These are phyloP conservation scores for Fraxinus ornus DNA, from an alignment of 305 asterid species.

Conservation along the genomic window DNA sequence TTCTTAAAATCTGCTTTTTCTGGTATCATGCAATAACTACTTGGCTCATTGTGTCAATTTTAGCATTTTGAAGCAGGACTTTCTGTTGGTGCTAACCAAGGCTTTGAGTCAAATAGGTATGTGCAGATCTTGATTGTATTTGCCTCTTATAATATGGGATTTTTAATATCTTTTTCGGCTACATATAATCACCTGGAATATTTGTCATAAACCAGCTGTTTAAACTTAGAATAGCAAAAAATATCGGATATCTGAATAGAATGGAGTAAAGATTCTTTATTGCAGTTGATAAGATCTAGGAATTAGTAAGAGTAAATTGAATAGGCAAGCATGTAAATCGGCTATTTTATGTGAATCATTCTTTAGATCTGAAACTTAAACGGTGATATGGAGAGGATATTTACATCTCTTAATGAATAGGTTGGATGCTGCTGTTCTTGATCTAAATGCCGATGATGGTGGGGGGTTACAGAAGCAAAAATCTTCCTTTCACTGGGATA, in stretches of 20 bases:
- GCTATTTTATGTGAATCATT: not conserved
- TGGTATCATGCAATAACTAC: slow-evolving; percentile 15
- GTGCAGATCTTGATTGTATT: slow-evolving; percentile 37
- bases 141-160: slow-evolving; percentile 13
- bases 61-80: slow-evolving; percentile 99
- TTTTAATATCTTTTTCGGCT: not conserved
- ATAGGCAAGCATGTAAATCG: not conserved
- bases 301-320: not conserved
- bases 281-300: not conserved
- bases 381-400: not conserved
- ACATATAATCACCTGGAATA: slow-evolving; percentile 10
- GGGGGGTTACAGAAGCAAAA: slow-evolving; percentile 72
- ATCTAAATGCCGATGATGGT: slow-evolving; percentile 78
- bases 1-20: not conserved
- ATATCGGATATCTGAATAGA: not conserved
- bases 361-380: not conserved
- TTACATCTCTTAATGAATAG: slow-evolving; percentile 38
- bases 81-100: slow-evolving; percentile 60
- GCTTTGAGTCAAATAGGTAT: slow-evolving; percentile 81
- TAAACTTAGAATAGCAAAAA: not conserved
- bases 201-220: not conserved
- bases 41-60: slow-evolving; percentile 25
- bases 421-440: slow-evolving; percentile 88
- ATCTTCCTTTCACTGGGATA: slow-evolving; percentile 86
- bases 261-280: not conserved